Conservation (phyloP, 345 rosid species). For the Sisymbrium altissimum region DNA sequence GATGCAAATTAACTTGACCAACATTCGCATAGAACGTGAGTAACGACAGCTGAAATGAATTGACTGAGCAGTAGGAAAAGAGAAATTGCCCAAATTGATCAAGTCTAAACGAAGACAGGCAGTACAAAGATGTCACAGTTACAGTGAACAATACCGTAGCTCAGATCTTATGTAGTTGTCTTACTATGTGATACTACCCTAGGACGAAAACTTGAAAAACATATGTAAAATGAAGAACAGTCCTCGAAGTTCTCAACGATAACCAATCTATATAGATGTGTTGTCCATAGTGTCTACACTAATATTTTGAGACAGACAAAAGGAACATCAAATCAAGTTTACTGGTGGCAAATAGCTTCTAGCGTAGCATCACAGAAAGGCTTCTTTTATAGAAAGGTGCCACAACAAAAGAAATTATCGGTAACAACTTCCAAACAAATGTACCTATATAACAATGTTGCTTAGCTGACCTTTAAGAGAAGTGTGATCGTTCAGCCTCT, state of each 20-base stretch:
- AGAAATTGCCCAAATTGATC: background rate
- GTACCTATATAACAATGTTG: background rate
- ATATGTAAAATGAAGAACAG: background rate
- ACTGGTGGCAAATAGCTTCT: slow-evolving; percentile 20
- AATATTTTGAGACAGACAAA: background rate
- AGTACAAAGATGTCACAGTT: background rate
- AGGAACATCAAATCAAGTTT: background rate
- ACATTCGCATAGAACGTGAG: background rate
- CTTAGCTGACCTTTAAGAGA: slow-evolving; percentile 75
- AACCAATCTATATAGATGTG: slow-evolving; percentile 3
- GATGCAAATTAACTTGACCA: background rate
- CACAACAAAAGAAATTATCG: background rate
- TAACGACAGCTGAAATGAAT: background rate
- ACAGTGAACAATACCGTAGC: background rate
- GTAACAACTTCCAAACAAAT: background rate
- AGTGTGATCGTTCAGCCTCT: slow-evolving; percentile 66
- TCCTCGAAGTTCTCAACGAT: slow-evolving; percentile 12
- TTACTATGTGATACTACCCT: background rate
- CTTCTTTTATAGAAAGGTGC: background rate
- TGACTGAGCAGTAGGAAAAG: no score
- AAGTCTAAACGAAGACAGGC: background rate
- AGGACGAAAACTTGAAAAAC: background rate
- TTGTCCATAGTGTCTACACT: slow-evolving; percentile 5
- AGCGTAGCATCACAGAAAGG: slow-evolving; percentile 2
- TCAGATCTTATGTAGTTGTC: slow-evolving; percentile 1